phyloP scores from a whole-genome alignment of 2,329 filamentous ascomycete species.

The Pseudogymnoascus sp. region DNA sequence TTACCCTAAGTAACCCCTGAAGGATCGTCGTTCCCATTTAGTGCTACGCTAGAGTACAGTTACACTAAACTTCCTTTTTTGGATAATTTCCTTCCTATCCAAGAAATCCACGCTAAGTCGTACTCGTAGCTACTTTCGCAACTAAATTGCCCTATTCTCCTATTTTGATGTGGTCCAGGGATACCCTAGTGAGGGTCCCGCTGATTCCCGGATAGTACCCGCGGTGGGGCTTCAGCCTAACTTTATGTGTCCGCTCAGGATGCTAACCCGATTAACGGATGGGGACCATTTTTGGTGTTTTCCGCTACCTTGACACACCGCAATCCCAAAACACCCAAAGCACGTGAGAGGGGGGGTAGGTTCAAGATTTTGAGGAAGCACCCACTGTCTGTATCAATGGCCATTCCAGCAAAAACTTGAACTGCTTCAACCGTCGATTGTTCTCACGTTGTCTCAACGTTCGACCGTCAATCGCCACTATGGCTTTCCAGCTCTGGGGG shows the following conservation, averaged over 20 bases:
- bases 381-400: not conserved
- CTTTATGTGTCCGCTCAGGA: not conserved
- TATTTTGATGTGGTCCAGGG: not conserved
- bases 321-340: not conserved
- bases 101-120: not conserved
- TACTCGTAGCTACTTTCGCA: not conserved
- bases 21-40: no score
- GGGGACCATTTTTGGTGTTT: not conserved
- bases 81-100: not conserved
- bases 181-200: not conserved
- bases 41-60: not conserved
- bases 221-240: not conserved
- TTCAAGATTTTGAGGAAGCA: not conserved
- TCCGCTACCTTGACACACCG: not conserved
- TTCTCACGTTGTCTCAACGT: not conserved
- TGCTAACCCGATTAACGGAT: not conserved
- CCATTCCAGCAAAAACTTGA: not conserved
- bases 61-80: not conserved
- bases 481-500: not conserved
- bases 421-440: not conserved
- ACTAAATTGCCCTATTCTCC: not conserved
- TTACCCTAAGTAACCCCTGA: no score
- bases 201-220: not conserved
- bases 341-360: not conserved
- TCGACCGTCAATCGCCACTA: not conserved